phyloP scores from a whole-genome alignment of 129 eudicot genomes.

The Arctium lappa region DNA sequence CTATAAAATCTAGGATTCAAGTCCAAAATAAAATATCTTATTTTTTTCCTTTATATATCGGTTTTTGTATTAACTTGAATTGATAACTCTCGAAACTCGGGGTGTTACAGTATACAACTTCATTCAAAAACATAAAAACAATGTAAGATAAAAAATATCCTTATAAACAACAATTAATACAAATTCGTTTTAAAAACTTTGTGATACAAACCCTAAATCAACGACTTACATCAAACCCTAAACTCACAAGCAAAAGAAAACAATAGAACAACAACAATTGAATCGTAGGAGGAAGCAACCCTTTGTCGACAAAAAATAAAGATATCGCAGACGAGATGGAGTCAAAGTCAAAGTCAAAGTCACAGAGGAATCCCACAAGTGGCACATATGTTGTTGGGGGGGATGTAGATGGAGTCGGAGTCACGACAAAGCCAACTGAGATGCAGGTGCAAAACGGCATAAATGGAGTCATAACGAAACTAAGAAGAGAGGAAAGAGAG shows the following conservation, averaged over 20 bases:
- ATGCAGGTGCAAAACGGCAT: background rate
- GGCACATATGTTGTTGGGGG: background rate
- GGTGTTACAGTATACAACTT: too few relatives aligned
- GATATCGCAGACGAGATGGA: background rate
- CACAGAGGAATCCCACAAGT: background rate
- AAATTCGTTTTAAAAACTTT: background rate
- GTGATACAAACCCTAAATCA: background rate
- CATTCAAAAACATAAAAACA: background rate
- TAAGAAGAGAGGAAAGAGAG: background rate
- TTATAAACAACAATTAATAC: background rate
- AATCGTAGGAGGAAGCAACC: background rate
- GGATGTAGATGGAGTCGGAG: too few relatives aligned
- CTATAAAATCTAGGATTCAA: too few relatives aligned
- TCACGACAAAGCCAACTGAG: too few relatives aligned
- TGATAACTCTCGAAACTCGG: too few relatives aligned
- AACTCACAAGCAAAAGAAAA: background rate
- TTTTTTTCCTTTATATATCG: too few relatives aligned
- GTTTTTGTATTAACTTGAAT: too few relatives aligned
- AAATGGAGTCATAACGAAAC: background rate
- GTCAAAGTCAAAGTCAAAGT: too few relatives aligned
- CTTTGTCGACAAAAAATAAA: background rate
- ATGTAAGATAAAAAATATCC: too few relatives aligned
- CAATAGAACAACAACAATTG: background rate
- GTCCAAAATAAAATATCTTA: too few relatives aligned
- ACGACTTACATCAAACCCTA: background rate